Evolutionary conservation across 192 early-diverging fungal species (phyloP), one percentile per base, ranked within the genome.

Genomic region (Coemansia javaensis): DNA sequence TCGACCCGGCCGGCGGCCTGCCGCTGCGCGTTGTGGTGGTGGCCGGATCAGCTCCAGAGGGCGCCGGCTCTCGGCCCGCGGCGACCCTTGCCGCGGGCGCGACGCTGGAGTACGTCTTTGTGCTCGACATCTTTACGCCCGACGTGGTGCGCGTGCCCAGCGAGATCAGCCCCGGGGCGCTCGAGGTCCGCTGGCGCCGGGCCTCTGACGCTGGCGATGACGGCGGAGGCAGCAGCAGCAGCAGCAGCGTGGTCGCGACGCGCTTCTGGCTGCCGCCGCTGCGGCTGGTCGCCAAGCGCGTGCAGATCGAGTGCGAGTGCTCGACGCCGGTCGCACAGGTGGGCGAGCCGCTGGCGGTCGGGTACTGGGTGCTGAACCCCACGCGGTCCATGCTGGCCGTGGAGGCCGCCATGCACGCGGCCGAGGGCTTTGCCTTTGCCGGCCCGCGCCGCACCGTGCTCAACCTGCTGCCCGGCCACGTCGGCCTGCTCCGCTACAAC

Each of bases 381-480:
- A 66, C 70, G 36, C 49, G 59, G 0, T 13, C 10, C 18, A 20
- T 52, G 35, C 54, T 49, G 27, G 32, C 46, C 14, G 15, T 74
- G 11, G 63, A 62, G 22, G 34, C 47, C 8, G 32, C 59, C 2
- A 57, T 66, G 70, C 70, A 66, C 22, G 70, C 70, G 1, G 18
- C 54, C 5, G 70, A 74, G 1, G 32, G 31, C 3, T 74, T 74
- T 59, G 70, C 66, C 12, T 74, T 66, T 50, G 44, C 63, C 0
- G 70, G 70, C 2, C 59, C 54, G 21, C 70, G 70, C 12, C 57
- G 58, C 1, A 32, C 50, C 0, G 44, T 51, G 0, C 37, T 74
- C 14, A 52, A 34, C 9, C 20, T 74, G 1, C 17, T 74, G 34
- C 70, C 70, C 1, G 63, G 63, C 10, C 38, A 62, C 10, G 33